phyloP scores from a whole-genome alignment of 169 alveolate genomes.

The Plasmodium gonderi region DNA sequence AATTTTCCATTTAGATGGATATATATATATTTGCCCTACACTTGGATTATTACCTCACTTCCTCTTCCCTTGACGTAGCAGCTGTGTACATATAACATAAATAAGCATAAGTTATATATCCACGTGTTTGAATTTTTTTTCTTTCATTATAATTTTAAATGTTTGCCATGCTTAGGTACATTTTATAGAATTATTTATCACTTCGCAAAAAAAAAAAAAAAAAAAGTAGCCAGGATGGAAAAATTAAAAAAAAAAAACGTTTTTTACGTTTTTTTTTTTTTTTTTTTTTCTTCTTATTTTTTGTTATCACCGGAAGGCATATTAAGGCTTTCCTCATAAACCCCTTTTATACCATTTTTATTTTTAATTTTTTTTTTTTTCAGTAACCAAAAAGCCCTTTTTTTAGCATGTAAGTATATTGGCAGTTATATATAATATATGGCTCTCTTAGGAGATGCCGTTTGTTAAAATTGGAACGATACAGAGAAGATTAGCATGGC shows the following conservation, averaged over 20 bases:
- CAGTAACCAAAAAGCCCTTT: constrained; percentile 19
- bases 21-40: no score
- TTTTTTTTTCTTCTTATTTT: not conserved
- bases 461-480: constrained; percentile 99
- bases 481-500: constrained; percentile 99
- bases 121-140: not conserved
- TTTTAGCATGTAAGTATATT: constrained; percentile 12
- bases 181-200: no score
- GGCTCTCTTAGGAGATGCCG: constrained; percentile 97
- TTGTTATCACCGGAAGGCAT: not conserved
- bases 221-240: no score
- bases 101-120: no score
- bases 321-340: not conserved
- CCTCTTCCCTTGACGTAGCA: no score
- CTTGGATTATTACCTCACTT: no score
- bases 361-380: not conserved
- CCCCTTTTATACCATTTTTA: not conserved
- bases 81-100: no score
- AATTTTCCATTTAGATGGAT: no score
- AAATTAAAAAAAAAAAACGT: not conserved
- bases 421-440: not conserved
- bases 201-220: no score
- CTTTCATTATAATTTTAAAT: no score
- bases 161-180: no score
- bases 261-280: not conserved